Base-by-base conservation (phyloP, 495 filamentous ascomycete species). In the Glarea lozoyensis region DNA sequence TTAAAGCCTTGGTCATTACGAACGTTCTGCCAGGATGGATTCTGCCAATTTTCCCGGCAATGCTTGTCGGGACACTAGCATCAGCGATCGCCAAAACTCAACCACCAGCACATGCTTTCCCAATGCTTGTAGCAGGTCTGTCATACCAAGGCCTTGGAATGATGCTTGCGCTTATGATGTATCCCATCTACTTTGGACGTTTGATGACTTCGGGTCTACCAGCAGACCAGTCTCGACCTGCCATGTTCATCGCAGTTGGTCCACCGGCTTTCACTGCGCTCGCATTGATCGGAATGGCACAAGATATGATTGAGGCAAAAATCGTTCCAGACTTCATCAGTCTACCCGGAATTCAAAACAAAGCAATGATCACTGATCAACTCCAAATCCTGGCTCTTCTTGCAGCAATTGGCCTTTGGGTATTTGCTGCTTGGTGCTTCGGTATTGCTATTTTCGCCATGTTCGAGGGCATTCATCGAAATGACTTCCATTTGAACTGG, bases 361-460 rank as follows among this genome's bases (percentile, higher is more conserved):
- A 49, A 16, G 39, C 49, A 9, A 15, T 48, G 29, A 53, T 53
- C 12, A 29, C 40, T 1, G 57, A 66, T 7, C 60, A 69, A 16
- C 43, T 81, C 10, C 58, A 67, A 30, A 50, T 80, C 2, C 30
- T 75, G 9, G 73, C 76, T 0, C 52, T 79, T 15, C 58, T 64
- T 0, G 44, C 63, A 0, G 79, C 67, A 2, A 70, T 81, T 3
- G 83, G 83, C 43, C 63, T 88, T 2, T 88, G 82, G 82, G 70
- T 72, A 0, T 59, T 86, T 10, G 75, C 72, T 29, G 67, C 86
- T 24, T 86, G 81, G 81, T 86, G 86, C 65, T 86, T 86, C 56
- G 65, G 63, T 24, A 65, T 80, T 3, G 75, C 78, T 0, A 48
- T 69, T 7, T 58, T 78, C 16, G 73, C 72, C 1, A 70, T 74